Evolutionary conservation across 2,329 filamentous ascomycete species (phyloP).

Genomic region (Graphiopsis chlorocephala): DNA sequence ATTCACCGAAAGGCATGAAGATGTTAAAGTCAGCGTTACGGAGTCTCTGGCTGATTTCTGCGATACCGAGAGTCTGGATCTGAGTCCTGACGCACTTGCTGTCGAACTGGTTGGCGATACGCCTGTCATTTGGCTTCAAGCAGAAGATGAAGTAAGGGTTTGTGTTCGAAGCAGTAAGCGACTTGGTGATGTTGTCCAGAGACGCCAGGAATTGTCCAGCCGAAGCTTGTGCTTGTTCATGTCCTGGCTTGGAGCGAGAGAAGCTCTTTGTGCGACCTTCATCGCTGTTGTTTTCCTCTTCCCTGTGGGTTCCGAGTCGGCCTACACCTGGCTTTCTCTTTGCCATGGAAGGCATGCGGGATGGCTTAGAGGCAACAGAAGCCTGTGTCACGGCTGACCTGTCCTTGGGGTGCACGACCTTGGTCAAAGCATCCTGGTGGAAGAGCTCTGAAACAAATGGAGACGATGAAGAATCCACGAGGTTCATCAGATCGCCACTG

Average conservation of each 20-base stretch:
- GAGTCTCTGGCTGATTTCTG: conserved; percentile 91
- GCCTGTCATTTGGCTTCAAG: conserved; percentile 91
- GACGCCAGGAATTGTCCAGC: conserved; percentile 88
- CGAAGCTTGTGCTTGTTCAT: conserved; percentile 71
- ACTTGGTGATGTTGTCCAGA: conserved; percentile 86
- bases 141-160: conserved; percentile 98
- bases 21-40: conserved; percentile 92
- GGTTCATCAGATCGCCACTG: conserved; percentile 90
- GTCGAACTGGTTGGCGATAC: conserved; percentile 98
- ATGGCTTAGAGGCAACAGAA: conserved; percentile 91
- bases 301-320: conserved; percentile 43
- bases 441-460: conserved; percentile 87
- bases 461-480: conserved; percentile 84
- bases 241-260: conserved; percentile 38
- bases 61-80: conserved; percentile 91
- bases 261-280: conserved; percentile 38
- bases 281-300: conserved; percentile 43
- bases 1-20: conserved; percentile 94
- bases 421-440: conserved; percentile 91
- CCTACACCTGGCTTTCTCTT: conserved; percentile 65
- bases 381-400: conserved; percentile 90
- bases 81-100: conserved; percentile 97
- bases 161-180: conserved; percentile 74
- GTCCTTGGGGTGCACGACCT: conserved; percentile 89
- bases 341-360: conserved; percentile 89